Base-by-base conservation (phyloP, 805 yeast species). In the Blastobotrys peoriensis region DNA sequence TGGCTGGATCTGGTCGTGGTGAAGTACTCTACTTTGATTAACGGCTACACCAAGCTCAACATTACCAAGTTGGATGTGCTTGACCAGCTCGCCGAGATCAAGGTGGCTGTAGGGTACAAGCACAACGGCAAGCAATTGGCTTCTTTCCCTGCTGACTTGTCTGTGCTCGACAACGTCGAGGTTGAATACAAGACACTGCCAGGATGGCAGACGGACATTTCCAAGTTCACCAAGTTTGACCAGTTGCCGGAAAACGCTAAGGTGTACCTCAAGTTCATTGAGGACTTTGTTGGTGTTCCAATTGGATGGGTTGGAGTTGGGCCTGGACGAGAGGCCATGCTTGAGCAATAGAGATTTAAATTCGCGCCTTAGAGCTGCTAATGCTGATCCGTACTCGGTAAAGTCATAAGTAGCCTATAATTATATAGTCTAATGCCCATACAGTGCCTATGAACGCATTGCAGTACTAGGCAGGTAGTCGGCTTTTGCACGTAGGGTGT, bases 241-340 rank as follows among this genome's bases (percentile, higher is more conserved):
- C 94, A 86, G 37, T 75, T 93, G 61, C 98, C 98, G 39, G 81
- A 73, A 62, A 83, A 86, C 56, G 96, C 98, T 39, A 78, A 85
- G 71, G 76, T 76, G 53, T 93, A 93, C 68, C 74, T 93, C 67
- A 73, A 76, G 55, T 93, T 67, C 65, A 91, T 93, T 60, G 98
- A 88, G 69, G 82, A 87, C 52, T 89, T 75, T 60, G 72, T 89
- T 50, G 74, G 75, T 40, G 91, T 86, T 47, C 95, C 95, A 45
- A 76, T 93, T 52, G 84, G 83, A 65, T 93, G 97, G 97, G 93
- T 93, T 50, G 98, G 98, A 63, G 93, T 95, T 46, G 98, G 98
- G 51, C 97, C 98, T 52, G 95, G 87, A 43, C 85, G 98, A 71
- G 95, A 84, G 46, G 80, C 89, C 30, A 89, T 88, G 96, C 74